phyloP scores from a whole-genome alignment of 208 protist species.

The Acanthamoeba polyphaga region DNA sequence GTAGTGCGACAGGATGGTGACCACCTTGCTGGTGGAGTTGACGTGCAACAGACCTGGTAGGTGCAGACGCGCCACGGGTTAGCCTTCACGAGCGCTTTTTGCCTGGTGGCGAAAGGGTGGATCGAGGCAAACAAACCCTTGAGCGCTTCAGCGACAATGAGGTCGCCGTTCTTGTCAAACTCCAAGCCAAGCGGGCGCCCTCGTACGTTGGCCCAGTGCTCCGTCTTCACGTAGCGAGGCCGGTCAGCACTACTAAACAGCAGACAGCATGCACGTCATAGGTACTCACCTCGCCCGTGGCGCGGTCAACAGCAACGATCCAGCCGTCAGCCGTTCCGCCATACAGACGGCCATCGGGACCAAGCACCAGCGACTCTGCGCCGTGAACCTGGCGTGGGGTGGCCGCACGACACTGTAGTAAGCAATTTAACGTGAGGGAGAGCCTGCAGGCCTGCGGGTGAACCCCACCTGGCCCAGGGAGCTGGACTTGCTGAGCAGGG shows the following conservation, averaged over 20 bases:
- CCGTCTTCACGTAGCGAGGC: not conserved
- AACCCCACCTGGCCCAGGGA: not conserved
- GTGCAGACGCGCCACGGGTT: too few relatives aligned
- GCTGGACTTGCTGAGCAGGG: not conserved
- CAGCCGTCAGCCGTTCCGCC: not conserved
- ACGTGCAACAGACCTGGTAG: slow-evolving; percentile 4
- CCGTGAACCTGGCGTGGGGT: not conserved
- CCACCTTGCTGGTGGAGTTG: not conserved
- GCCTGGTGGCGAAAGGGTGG: not conserved
- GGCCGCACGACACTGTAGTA: not conserved
- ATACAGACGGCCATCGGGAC: not conserved
- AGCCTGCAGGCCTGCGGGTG: not conserved
- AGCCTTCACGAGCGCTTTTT: too few relatives aligned
- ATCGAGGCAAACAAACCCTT: not conserved
- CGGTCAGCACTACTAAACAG: too few relatives aligned
- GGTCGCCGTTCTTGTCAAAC: not conserved
- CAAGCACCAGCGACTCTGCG: slow-evolving; percentile 7
- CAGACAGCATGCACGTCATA: not conserved
- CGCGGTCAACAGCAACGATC: not conserved
- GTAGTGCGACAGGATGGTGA: slow-evolving; percentile 6
- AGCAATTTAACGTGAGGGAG: not conserved
- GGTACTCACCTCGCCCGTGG: not conserved
- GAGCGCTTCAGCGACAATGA: slow-evolving; percentile 26
- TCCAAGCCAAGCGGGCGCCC: slow-evolving; percentile 23
- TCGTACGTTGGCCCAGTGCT: slow-evolving; percentile 15